Conservation (phyloP, 129 eudicot genomes). For the Artemisia tridentata region DNA sequence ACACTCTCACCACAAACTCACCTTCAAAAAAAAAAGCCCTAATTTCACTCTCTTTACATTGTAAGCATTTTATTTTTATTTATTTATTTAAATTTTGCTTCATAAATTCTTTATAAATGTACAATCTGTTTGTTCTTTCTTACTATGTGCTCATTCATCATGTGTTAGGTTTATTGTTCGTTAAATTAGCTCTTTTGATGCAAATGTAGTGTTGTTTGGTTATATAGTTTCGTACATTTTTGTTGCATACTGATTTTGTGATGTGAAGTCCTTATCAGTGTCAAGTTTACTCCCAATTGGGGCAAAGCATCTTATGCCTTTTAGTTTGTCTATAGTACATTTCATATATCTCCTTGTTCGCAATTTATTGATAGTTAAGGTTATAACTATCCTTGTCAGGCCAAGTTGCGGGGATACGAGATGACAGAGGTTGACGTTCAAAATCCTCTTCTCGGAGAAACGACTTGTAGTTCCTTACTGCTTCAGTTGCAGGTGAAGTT, state of each 20-base stretch:
- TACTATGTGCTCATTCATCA: slow-evolving; percentile 16
- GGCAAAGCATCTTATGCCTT: background rate
- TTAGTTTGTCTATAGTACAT: background rate
- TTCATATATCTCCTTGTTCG: background rate
- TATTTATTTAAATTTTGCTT: background rate
- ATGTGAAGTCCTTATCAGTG: slow-evolving; percentile 1
- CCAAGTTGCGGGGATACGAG: slow-evolving; percentile 22
- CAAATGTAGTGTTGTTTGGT: slow-evolving; percentile 13
- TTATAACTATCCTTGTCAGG: slow-evolving; percentile 3
- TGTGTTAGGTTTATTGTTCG: slow-evolving; percentile 11
- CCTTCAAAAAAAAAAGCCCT: slow-evolving; percentile 20
- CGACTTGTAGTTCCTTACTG: slow-evolving; percentile 71
- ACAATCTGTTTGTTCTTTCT: slow-evolving; percentile 1
- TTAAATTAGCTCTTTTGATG: background rate
- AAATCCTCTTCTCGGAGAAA: slow-evolving; percentile 58
- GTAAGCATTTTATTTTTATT: slow-evolving; percentile 16
- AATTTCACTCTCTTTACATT: background rate
- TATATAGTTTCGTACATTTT: slow-evolving; percentile 16
- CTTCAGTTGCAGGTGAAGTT: slow-evolving; percentile 70
- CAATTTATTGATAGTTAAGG: background rate
- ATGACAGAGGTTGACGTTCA: slow-evolving; percentile 71
- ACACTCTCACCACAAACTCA: background rate
- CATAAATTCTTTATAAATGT: slow-evolving; percentile 15
- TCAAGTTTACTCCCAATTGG: background rate
- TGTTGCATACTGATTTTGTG: background rate